Base-by-base conservation (phyloP, 176 grass and related monocot species). In the Zizania latifolia region DNA sequence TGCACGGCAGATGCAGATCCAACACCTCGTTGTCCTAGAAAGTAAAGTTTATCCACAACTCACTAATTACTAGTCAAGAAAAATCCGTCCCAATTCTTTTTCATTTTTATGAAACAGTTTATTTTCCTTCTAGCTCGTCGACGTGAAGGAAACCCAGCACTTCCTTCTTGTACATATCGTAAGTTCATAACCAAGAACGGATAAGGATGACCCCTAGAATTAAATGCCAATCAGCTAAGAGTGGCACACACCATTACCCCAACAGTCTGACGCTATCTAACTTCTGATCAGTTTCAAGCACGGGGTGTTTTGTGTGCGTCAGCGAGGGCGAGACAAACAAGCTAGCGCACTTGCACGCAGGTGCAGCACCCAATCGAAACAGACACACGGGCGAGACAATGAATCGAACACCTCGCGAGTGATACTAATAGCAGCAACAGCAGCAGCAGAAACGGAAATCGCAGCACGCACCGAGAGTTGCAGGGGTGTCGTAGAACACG, bases 401-500 rank as follows among this genome's bases (percentile, higher is more conserved):
- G 1, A 37, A 81, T 36, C 84, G 56, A 86, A 70, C 78, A 81
- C 71, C 78, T 22, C 27, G 30, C 6, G 60, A 2, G 64, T 36
- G 45, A 48, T 41, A 54, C 26, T 26, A n/a, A n/a, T n/a, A 67
- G 71, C 17, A 58, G 11, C 8, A 37, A 46, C 0, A 22, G 16
- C 21, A 38, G 13, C 17, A 70, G 3, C 46, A 16, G 1, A 34
- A 17, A n/a, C 8, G 12, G 54, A 41, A 69, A 11, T 34, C 17
- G 16, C 22, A 53, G 24, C n/a, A 85, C 78, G 27, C 78, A 91
- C 85, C 89, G 48, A 60, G 84, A 58, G 94, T 94, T 43, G 91
- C 88, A n/a, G 94, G 86, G 56, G 94, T 98, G 78, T 94, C 89
- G 84, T 94, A 86, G 85, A 99, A 94, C 62, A 94, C 44, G 67